A percentile compares a stretch with the other conserved stretches of the same genome.
These are phyloP conservation scores for Achaetomiella virescens DNA, from an alignment of 495 filamentous ascomycete species.

Conservation along the genomic window DNA sequence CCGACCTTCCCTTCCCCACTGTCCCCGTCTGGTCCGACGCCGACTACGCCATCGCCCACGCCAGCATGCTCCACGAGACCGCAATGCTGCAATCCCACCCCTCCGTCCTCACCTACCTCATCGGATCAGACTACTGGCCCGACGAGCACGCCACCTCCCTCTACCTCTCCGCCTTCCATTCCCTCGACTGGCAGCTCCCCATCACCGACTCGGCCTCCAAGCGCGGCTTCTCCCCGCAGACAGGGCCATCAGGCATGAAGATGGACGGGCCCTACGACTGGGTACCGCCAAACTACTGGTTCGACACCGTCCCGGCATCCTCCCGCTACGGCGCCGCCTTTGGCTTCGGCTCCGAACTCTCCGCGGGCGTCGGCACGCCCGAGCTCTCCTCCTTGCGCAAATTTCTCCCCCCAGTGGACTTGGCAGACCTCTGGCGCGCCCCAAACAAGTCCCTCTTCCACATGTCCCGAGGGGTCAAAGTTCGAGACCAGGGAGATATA, in stretches of 20 bases:
- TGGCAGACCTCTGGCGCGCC: slow-evolving; percentile 49
- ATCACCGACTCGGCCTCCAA: slow-evolving; percentile 53
- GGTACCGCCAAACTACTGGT: slow-evolving; percentile 62
- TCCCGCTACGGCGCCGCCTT: slow-evolving; percentile 49
- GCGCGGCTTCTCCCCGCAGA: slow-evolving; percentile 44
- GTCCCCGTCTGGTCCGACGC: slow-evolving; percentile 40
- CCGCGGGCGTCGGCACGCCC: slow-evolving; percentile 57
- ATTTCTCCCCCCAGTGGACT: slow-evolving; percentile 48
- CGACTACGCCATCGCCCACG: slow-evolving; percentile 51
- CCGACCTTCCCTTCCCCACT: slow-evolving; percentile 38
- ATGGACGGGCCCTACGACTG: slow-evolving; percentile 67
- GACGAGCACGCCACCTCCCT: slow-evolving; percentile 48
- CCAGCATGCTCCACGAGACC: slow-evolving; percentile 54
- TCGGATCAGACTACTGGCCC: slow-evolving; percentile 60
- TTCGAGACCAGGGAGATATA: slow-evolving; percentile 54
- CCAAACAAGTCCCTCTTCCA: slow-evolving; percentile 52
- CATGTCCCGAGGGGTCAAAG: slow-evolving; percentile 47
- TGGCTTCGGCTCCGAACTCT: slow-evolving; percentile 57
- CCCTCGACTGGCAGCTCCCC: slow-evolving; percentile 51
- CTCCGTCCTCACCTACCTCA: slow-evolving; percentile 49
- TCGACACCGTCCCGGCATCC: slow-evolving; percentile 34
- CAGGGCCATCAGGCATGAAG: slow-evolving; percentile 56
- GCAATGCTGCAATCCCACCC: slow-evolving; percentile 55
- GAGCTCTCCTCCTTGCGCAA: slow-evolving; percentile 47
- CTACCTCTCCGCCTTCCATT: slow-evolving; percentile 45